Percentiles rank a stretch among this genome's conserved stretches.
These are phyloP conservation scores for Hygrophila difformis DNA, from an alignment of 257 asterid species.

Conservation along the genomic window DNA sequence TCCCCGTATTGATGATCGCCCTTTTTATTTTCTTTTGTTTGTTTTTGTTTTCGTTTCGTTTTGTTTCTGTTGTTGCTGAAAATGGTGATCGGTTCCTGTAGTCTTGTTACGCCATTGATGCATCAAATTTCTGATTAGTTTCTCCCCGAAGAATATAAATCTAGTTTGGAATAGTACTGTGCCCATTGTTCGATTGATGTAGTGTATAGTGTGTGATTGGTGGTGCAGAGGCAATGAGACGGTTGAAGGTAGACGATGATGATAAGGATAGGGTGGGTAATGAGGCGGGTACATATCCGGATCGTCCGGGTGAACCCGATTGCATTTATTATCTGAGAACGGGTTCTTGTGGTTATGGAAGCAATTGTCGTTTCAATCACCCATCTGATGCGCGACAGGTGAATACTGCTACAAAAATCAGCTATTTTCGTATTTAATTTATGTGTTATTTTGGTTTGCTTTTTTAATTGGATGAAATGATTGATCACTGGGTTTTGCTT, in stretches of 20 bases:
- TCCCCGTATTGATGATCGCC: constrained; percentile 19
- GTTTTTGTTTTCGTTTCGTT: too few relatives aligned
- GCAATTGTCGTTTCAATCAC: constrained; percentile 34
- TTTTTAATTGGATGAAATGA: constrained; percentile 9
- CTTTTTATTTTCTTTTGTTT: too few relatives aligned
- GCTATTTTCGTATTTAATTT: background rate
- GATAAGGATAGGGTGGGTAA: constrained; percentile 32
- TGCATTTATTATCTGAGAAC: constrained; percentile 31
- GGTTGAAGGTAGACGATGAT: constrained; percentile 28
- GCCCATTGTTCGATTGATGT: constrained; percentile 1
- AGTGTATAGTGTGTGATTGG: constrained; percentile 7
- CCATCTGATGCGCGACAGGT: constrained; percentile 35
- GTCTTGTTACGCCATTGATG: background rate
- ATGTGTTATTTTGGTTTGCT: background rate
- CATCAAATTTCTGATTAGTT: background rate
- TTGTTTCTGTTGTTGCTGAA: too few relatives aligned
- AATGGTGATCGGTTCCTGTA: constrained; percentile 11
- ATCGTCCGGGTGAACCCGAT: constrained; percentile 37
- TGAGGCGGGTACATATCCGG: constrained; percentile 28
- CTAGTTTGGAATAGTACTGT: background rate
- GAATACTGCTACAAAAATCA: background rate
- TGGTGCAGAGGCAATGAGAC: constrained; percentile 33
- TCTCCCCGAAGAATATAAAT: background rate
- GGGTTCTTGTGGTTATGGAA: constrained; percentile 34
- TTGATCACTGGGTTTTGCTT: too few relatives aligned